phyloP scores from a whole-genome alignment of 2,329 filamentous ascomycete genomes.

The Colletotrichum tabaci region DNA sequence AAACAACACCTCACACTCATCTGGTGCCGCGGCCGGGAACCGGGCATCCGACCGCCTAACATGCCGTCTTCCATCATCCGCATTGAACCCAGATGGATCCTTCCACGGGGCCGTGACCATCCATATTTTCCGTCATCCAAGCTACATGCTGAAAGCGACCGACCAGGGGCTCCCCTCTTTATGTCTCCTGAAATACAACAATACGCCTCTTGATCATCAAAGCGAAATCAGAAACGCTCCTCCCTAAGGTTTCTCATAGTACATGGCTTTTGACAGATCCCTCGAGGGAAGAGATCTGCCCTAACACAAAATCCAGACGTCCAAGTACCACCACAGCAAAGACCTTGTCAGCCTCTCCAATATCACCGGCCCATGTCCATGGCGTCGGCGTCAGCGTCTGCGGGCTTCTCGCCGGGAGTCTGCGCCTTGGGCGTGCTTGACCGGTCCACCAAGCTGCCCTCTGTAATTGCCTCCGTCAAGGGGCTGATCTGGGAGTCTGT shows the following conservation, averaged over 20 bases:
- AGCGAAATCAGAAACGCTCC: constrained; percentile 41
- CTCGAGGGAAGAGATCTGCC: constrained; percentile 9
- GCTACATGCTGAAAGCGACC: constrained; percentile 42
- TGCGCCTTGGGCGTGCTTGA: constrained; percentile 47
- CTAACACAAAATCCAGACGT: constrained; percentile 12
- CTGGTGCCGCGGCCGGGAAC: constrained; percentile 2
- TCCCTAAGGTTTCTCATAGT: constrained; percentile 41
- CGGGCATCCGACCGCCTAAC: constrained; percentile 16
- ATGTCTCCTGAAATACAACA: constrained; percentile 41
- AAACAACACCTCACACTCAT: constrained; percentile 18
- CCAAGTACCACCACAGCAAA: not conserved
- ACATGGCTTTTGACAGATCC: constrained; percentile 39
- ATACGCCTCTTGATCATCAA: constrained; percentile 42
- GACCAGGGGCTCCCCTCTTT: constrained; percentile 41
- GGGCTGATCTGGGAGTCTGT: constrained; percentile 55
- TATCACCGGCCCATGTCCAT: constrained; percentile 49
- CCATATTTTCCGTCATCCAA: constrained; percentile 39
- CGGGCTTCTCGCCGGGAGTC: constrained; percentile 42
- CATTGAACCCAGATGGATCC: constrained; percentile 28
- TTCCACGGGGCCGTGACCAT: constrained; percentile 1
- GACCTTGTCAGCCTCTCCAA: not conserved
- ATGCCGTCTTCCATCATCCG: not conserved
- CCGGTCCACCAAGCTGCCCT: constrained; percentile 52
- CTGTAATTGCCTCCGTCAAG: constrained; percentile 54
- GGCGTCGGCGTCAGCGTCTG: constrained; percentile 43